A percentile compares a stretch with the other conserved stretches of the same genome.
Evolutionary conservation across 2,329 filamentous ascomycete species (phyloP).

Genomic region (Hypomyces perniciosus): DNA sequence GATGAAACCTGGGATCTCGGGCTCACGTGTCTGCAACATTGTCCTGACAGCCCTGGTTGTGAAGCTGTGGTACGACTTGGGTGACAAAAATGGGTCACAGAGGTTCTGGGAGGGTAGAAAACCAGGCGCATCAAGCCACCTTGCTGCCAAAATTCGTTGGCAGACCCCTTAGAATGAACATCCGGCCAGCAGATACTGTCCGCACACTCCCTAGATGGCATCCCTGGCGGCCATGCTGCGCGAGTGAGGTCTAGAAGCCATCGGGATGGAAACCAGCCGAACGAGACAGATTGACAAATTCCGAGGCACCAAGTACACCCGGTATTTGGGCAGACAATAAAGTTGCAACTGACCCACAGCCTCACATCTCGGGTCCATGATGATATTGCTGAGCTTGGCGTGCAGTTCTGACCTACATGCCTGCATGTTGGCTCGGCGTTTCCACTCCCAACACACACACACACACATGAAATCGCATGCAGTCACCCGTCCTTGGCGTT

Average conservation of each 20-base stretch:
- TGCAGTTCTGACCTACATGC: not conserved
- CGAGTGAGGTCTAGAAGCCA: too few species aligned
- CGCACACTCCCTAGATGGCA: too few species aligned
- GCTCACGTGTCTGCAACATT: slow-evolving; percentile 7
- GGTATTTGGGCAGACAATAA: too few species aligned
- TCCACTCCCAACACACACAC: slow-evolving; percentile 1
- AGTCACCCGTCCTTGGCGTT: slow-evolving; percentile 23
- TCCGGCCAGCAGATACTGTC: too few species aligned
- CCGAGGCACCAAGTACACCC: too few species aligned
- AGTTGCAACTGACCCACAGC: too few species aligned
- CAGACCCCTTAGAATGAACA: too few species aligned
- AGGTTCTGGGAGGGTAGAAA: not conserved
- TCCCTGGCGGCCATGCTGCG: too few species aligned
- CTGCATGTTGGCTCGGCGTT: not conserved
- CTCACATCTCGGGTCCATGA: not conserved
- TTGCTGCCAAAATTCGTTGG: not conserved
- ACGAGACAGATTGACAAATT: too few species aligned
- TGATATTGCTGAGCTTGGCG: slow-evolving; percentile 1
- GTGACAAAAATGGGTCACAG: slow-evolving; percentile 1
- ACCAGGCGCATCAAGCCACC: not conserved
- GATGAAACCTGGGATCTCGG: slow-evolving; percentile 1
- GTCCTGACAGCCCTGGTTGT: slow-evolving; percentile 6
- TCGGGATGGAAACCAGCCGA: too few species aligned
- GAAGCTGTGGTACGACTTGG: slow-evolving; percentile 8
- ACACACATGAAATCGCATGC: slow-evolving; percentile 18